phyloP scores from a whole-genome alignment of 2,329 filamentous ascomycete species.

The Botryotinia globosa region DNA sequence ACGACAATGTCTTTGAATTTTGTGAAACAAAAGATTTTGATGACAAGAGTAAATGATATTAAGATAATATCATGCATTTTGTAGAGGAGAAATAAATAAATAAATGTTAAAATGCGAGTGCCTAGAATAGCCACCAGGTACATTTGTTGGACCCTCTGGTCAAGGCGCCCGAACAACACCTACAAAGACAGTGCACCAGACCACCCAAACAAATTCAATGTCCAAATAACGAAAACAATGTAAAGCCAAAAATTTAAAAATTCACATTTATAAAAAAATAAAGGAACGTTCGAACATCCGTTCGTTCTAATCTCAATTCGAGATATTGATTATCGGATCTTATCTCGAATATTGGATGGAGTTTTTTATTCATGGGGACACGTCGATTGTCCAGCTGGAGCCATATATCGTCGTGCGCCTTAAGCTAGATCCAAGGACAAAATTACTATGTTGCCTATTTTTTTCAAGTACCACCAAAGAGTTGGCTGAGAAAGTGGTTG shows the following conservation, averaged over 20 bases:
- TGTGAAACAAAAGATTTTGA: background rate
- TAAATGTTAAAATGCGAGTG: background rate
- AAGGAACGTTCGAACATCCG: background rate
- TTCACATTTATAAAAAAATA: background rate
- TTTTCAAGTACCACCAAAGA: background rate
- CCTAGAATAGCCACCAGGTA: background rate
- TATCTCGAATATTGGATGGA: background rate
- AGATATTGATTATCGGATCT: background rate
- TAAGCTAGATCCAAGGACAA: background rate
- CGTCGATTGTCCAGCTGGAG: background rate
- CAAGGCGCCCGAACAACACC: background rate
- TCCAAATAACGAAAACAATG: background rate
- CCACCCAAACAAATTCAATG: background rate
- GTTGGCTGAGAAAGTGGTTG: background rate
- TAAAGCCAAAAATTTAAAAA: background rate
- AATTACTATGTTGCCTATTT: background rate
- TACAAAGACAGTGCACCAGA: background rate
- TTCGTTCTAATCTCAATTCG: background rate
- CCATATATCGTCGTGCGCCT: background rate
- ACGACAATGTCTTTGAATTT: background rate
- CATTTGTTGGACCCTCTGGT: background rate
- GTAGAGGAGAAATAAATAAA: background rate
- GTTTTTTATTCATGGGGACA: no score
- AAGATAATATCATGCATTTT: background rate
- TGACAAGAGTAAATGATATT: background rate